Evolutionary conservation across 1,284 basidiomycete species (phyloP).

Genomic region (Paramarasmius palmivorus): DNA sequence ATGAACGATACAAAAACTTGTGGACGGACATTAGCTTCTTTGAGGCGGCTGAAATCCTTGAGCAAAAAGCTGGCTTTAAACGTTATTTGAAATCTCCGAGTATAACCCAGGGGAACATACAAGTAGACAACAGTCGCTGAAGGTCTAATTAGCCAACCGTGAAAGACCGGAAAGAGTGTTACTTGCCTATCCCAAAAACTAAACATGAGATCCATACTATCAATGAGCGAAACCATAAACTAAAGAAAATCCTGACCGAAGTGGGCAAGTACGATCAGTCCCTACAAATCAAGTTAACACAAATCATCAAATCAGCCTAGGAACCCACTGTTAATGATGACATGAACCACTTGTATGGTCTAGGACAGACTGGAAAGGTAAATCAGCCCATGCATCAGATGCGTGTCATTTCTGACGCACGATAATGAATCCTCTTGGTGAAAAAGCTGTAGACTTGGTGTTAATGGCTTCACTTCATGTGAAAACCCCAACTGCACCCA

Average conservation of each 20-base stretch:
- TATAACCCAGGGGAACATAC: conserved; percentile 21
- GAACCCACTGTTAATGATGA: conserved; percentile 32
- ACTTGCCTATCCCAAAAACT: conserved; percentile 41
- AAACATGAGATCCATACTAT: conserved; percentile 5
- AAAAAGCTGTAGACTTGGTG: conserved; percentile 33
- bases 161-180: neutral
- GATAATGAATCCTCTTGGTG: conserved; percentile 35
- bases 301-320: neutral
- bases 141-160: neutral
- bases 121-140: conserved; percentile 37
- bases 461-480: neutral
- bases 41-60: conserved; percentile 30
- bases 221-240: neutral
- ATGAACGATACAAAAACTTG: neutral
- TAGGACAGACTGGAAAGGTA: conserved; percentile 30
- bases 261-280: conserved; percentile 35
- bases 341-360: conserved; percentile 32
- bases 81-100: neutral
- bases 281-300: conserved; percentile 16
- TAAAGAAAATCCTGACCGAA: conserved; percentile 30
- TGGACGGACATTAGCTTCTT: conserved; percentile 31
- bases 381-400: neutral
- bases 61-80: conserved; percentile 29
- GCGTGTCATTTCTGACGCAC: conserved; percentile 23
- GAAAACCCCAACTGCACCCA: conserved; percentile 15